phyloP scores from a whole-genome alignment of 306 rosid species.

The Dalbergia cochinchinensis region DNA sequence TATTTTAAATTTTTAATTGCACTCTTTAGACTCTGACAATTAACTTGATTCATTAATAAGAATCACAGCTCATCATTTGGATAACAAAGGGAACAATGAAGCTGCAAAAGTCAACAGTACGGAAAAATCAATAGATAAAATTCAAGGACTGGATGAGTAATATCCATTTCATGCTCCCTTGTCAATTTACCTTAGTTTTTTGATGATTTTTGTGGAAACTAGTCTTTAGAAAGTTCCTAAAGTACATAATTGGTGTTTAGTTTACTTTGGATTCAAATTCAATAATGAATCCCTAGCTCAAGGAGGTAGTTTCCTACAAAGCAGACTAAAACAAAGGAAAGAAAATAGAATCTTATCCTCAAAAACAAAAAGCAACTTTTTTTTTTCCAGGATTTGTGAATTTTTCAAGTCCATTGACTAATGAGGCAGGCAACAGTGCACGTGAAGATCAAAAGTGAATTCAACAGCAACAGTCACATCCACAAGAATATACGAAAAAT shows the following conservation, averaged over 20 bases:
- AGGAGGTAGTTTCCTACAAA: not conserved
- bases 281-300: not conserved
- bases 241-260: not conserved
- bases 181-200: not conserved
- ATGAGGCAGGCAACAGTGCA: not conserved
- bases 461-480: constrained; percentile 10
- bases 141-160: not conserved
- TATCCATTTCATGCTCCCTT: constrained; percentile 2
- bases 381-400: not conserved
- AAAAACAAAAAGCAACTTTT: not conserved
- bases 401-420: not conserved
- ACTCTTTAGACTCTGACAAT: not conserved
- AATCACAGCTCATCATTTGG: constrained; percentile 11
- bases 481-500: constrained; percentile 14
- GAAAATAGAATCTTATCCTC: constrained; percentile 14
- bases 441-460: not conserved
- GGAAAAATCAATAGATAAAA: not conserved
- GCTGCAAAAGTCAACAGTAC: not conserved
- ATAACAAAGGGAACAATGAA: constrained; percentile 1
- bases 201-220: not conserved
- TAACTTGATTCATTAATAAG: not conserved
- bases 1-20: not conserved
- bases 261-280: not conserved
- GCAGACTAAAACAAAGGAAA: not conserved
- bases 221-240: not conserved